phyloP scores from a whole-genome alignment of 2,329 filamentous ascomycete species.

The Moelleriella libera region DNA sequence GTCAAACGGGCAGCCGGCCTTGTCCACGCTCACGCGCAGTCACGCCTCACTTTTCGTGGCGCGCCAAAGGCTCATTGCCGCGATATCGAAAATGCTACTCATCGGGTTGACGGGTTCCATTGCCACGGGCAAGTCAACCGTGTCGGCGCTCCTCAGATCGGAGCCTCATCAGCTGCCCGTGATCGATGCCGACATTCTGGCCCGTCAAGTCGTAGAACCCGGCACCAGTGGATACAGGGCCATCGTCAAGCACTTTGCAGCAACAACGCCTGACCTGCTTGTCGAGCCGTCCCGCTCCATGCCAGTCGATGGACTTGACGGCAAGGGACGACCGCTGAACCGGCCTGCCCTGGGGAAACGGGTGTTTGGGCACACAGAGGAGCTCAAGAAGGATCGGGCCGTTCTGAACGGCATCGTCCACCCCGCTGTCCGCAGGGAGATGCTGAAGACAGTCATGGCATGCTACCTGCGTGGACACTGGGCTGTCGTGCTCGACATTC shows the following conservation, averaged over 20 bases:
- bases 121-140: slow-evolving; percentile 94
- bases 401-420: slow-evolving; percentile 86
- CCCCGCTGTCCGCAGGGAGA: slow-evolving; percentile 71
- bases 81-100: slow-evolving; percentile 25
- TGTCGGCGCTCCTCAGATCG: slow-evolving; percentile 67
- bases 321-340: slow-evolving; percentile 65
- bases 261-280: slow-evolving; percentile 76
- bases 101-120: slow-evolving; percentile 95
- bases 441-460: slow-evolving; percentile 60
- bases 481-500: slow-evolving; percentile 88
- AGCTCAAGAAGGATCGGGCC: slow-evolving; percentile 55
- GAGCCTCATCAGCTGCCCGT: slow-evolving; percentile 78
- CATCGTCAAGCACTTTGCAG: slow-evolving; percentile 69
- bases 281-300: slow-evolving; percentile 40
- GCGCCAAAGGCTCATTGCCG: too few species aligned
- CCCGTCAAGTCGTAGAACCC: slow-evolving; percentile 86
- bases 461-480: slow-evolving; percentile 65
- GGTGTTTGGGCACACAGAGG: slow-evolving; percentile 70
- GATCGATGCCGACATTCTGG: slow-evolving; percentile 86
- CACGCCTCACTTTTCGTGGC: too few species aligned
- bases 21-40: too few species aligned
- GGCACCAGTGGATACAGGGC: slow-evolving; percentile 71
- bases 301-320: slow-evolving; percentile 37
- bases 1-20: too few species aligned
- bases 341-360: slow-evolving; percentile 69